Conservation (phyloP, 140 eudicot genomes). For the Flaveria floridana region DNA sequence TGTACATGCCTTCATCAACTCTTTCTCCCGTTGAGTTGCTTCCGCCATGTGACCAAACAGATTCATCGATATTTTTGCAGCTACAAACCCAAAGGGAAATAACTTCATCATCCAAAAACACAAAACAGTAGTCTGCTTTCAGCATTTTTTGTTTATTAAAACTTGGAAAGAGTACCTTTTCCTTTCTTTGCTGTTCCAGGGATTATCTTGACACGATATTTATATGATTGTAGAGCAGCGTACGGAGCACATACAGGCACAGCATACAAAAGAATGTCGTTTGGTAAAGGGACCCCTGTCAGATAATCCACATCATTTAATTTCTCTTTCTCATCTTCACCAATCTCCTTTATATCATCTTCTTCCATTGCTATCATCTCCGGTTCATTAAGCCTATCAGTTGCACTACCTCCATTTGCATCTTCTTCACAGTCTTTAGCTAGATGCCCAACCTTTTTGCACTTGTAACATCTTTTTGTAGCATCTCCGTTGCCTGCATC, state of each 20-base stretch:
- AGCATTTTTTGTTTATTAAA: not conserved
- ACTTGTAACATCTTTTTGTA: conserved; percentile 74
- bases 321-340: conserved; percentile 92
- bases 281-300: conserved; percentile 80
- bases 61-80: conserved; percentile 90
- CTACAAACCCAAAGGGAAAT: conserved; percentile 35
- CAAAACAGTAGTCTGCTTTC: not conserved
- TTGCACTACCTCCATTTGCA: conserved; percentile 34
- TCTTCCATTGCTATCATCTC: conserved; percentile 86
- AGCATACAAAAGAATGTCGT: conserved; percentile 81
- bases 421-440: conserved; percentile 86
- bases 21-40: conserved; percentile 76
- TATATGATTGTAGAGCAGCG: conserved; percentile 77
- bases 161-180: conserved; percentile 54
- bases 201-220: conserved; percentile 80
- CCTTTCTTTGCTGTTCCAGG: conserved; percentile 95
- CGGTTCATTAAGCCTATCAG: conserved; percentile 39
- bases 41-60: conserved; percentile 81
- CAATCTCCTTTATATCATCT: conserved; percentile 93
- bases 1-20: conserved; percentile 94
- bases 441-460: conserved; percentile 87
- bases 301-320: conserved; percentile 82
- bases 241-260: conserved; percentile 98
- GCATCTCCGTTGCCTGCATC: conserved; percentile 53
- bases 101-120: conserved; percentile 2